Evolutionary conservation across 257 asterid genomes (phyloP), one percentile per base, ranked within the genome.

Genomic region (Gentiana dahurica): DNA sequence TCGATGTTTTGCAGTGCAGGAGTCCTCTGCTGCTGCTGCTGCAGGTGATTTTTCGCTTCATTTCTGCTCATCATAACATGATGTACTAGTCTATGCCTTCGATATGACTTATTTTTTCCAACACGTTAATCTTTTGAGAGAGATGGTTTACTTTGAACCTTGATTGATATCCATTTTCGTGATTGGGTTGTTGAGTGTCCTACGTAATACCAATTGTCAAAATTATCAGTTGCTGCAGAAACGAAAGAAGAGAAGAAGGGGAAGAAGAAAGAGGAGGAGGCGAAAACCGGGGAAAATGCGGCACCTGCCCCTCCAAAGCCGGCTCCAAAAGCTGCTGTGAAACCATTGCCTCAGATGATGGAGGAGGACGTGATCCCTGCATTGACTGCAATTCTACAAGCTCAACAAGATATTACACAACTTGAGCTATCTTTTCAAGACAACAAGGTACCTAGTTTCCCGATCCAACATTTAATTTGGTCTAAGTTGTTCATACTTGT

Each of bases 291-390:
- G 10, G 75, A 61, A 36, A 74, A 59, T 39, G 34, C 64, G 15
- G 47, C 68, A 34, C 65, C 71, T 4, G 57, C 68, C 12, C 59
- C 76, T 2, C 64, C 68, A 12, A 63, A 55, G 24, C 59, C 85
- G 15, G 86, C 89, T 57, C 81, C 83, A 45, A 82, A 84, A 75
- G 95, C 91, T 60, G 79, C 86, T 0, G 73, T 52, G 34, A 85
- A 88, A 70, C 53, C 87, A 54, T 71, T 88, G 64, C 87, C 89
- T 49, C 73, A 77, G 81, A 61, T 88, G 73, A 85, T 88, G 97
- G 81, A 72, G 32, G 97, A 89, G 36, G 95, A 85, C 47, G 81
- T 88, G 34, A 89, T 85, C 69, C 97, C 97, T 51, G 64, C 87
- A 47, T 78, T 85, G 52, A 74, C 49, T 69, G n/a, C 68, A 54